phyloP scores from a whole-genome alignment of 2,329 filamentous ascomycete species.

The Epichloe brachyelytri region DNA sequence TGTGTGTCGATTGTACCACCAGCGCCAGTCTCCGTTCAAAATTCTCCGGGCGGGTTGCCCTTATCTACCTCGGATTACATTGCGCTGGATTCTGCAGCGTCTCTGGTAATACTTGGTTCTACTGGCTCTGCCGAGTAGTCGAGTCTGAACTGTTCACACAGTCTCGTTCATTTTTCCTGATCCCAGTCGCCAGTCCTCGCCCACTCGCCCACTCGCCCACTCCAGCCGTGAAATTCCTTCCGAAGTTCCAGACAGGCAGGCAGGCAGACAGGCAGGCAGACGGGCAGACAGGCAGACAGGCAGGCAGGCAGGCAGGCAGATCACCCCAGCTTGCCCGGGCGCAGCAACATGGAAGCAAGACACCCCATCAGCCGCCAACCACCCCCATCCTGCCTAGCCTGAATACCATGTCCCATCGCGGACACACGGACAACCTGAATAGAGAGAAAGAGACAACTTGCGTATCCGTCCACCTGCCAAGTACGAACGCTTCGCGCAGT shows the following conservation, averaged over 20 bases:
- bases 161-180: not conserved
- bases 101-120: too few species aligned
- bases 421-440: too few species aligned
- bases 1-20: not conserved
- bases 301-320: too few species aligned
- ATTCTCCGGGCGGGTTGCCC: not conserved
- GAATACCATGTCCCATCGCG: too few species aligned
- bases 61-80: too few species aligned
- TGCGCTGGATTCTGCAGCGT: too few species aligned
- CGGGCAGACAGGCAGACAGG: fast-evolving
- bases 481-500: too few species aligned
- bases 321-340: not conserved
- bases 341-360: conserved; percentile 2
- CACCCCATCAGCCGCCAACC: not conserved
- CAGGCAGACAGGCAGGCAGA: too few species aligned
- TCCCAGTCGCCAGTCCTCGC: not conserved
- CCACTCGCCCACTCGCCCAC: not conserved
- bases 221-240: not conserved
- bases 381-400: not conserved
- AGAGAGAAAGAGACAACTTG: too few species aligned
- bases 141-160: not conserved
- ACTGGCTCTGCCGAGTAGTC: too few species aligned
- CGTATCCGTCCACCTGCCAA: too few species aligned
- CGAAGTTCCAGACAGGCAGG: not conserved
- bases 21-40: not conserved